Evolutionary conservation across 2,329 filamentous ascomycete species (phyloP).

Genomic region (Fusarium brachygibbosum): DNA sequence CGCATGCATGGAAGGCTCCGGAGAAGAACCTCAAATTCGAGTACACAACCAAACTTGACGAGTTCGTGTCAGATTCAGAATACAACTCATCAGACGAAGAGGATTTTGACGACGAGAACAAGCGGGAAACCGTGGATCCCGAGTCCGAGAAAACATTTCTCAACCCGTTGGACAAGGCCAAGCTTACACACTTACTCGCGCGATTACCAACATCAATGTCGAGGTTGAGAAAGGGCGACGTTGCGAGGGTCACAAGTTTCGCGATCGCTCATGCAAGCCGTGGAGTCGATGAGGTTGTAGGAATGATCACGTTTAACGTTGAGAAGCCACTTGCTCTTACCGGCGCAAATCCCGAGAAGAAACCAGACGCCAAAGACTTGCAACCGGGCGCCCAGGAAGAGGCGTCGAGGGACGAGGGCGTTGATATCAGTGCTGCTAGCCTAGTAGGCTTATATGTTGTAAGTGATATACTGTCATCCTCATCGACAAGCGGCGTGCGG

Average conservation of each 20-base stretch:
- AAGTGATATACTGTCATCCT: constrained; percentile 83
- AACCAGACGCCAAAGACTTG: constrained; percentile 55
- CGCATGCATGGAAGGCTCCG: constrained; percentile 82
- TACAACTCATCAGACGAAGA: constrained; percentile 92
- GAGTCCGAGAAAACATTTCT: constrained; percentile 74
- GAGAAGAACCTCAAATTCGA: constrained; percentile 83
- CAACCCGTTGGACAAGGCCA: constrained; percentile 85
- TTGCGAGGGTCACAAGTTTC: constrained; percentile 88
- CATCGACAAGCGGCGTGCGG: constrained; percentile 80
- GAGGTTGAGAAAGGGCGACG: constrained; percentile 83
- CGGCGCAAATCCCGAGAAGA: constrained; percentile 73
- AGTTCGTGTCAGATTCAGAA: constrained; percentile 85
- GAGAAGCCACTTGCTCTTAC: constrained; percentile 81
- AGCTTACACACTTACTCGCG: constrained; percentile 85
- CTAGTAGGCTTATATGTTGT: constrained; percentile 84
- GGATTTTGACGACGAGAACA: constrained; percentile 72
- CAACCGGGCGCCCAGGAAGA: constrained; percentile 52
- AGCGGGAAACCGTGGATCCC: constrained; percentile 60
- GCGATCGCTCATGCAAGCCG: constrained; percentile 88
- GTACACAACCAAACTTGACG: constrained; percentile 80
- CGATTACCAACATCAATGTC: constrained; percentile 82
- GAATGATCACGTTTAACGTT: constrained; percentile 87
- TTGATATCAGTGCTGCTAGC: constrained; percentile 78
- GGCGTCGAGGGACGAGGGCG: constrained; percentile 57
- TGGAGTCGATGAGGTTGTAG: constrained; percentile 91